A percentile compares a stretch with the other conserved stretches of the same genome.
phyloP scores from a whole-genome alignment of 805 yeast genomes.

The Candida corydali region DNA sequence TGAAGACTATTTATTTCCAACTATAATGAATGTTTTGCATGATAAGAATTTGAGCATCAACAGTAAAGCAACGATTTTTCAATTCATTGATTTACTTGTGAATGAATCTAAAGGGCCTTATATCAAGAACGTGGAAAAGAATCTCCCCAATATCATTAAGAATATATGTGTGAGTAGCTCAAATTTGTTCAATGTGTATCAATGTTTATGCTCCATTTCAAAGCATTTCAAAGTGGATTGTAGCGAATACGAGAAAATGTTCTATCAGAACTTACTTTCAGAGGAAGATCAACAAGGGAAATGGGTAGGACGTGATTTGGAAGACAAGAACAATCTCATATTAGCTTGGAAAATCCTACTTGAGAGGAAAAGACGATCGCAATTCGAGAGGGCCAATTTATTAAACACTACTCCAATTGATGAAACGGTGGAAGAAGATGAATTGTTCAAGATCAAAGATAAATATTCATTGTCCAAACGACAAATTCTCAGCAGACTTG shows the following conservation, averaged over 20 bases:
- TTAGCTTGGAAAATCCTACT: slow-evolving; percentile 46
- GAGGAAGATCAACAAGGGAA: slow-evolving; percentile 28
- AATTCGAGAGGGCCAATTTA: slow-evolving; percentile 44
- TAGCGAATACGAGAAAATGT: slow-evolving; percentile 21
- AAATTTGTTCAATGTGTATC: slow-evolving; percentile 33
- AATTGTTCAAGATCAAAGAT: slow-evolving; percentile 21
- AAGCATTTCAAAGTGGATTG: slow-evolving; percentile 28
- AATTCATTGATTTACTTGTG: slow-evolving; percentile 63
- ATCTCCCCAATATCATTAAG: slow-evolving; percentile 31
- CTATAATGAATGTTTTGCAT: slow-evolving; percentile 57
- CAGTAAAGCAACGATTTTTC: slow-evolving; percentile 60
- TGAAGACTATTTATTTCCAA: slow-evolving; percentile 65
- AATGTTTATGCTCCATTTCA: slow-evolving; percentile 34
- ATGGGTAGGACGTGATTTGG: slow-evolving; percentile 12
- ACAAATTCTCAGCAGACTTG: slow-evolving; percentile 75
- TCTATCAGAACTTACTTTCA: slow-evolving; percentile 25
- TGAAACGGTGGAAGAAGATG: slow-evolving; percentile 24
- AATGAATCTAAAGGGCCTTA: slow-evolving; percentile 38
- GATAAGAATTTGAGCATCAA: slow-evolving; percentile 50
- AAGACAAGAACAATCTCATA: slow-evolving; percentile 25
- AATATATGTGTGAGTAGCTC: slow-evolving; percentile 32
- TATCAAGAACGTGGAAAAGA: slow-evolving; percentile 26
- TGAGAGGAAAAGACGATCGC: slow-evolving; percentile 45
- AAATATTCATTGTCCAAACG: slow-evolving; percentile 28
- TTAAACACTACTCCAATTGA: slow-evolving; percentile 22